These are phyloP conservation scores for Globisporangium takayamanum DNA, from an alignment of 352 stramenopile genomes.

Conservation along the genomic window DNA sequence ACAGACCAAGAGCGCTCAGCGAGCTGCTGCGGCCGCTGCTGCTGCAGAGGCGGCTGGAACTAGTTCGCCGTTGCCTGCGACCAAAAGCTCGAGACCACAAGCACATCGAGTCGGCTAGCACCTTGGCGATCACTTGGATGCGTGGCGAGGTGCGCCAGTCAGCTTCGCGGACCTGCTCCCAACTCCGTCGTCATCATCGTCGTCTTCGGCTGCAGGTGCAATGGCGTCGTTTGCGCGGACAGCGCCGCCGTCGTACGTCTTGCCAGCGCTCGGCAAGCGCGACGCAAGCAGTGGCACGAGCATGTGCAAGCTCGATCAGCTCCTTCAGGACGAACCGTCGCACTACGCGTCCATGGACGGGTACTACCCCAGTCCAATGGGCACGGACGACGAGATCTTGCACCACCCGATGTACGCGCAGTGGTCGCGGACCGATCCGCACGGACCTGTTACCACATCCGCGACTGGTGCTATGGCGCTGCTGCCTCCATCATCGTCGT, in stretches of 20 bases:
- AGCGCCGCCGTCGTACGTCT: slow-evolving; percentile 12
- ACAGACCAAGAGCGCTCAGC: slow-evolving; percentile 54
- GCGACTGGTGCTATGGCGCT: not conserved
- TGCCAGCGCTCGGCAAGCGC: slow-evolving; percentile 6
- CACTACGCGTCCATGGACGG: slow-evolving; percentile 24
- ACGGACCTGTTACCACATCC: not conserved
- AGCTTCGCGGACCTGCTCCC: slow-evolving; percentile 8
- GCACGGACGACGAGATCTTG: slow-evolving; percentile 43
- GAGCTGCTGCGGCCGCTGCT: slow-evolving; percentile 23
- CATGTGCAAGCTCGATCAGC: slow-evolving; percentile 38
- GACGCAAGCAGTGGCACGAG: slow-evolving; percentile 1
- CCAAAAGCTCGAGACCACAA: not conserved
- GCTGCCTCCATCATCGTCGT: slow-evolving; percentile 4
- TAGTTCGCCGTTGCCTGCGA: not conserved
- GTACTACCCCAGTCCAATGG: slow-evolving; percentile 46
- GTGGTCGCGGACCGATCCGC: slow-evolving; percentile 15
- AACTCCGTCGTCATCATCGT: not conserved
- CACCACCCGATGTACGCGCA: slow-evolving; percentile 21
- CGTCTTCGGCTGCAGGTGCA: slow-evolving; percentile 9
- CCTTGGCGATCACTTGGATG: slow-evolving; percentile 8
- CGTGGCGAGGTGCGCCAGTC: slow-evolving; percentile 6
- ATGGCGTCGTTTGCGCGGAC: slow-evolving; percentile 7
- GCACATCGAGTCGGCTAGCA: slow-evolving; percentile 4
- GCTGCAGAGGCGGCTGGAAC: not conserved
- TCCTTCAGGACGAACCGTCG: slow-evolving; percentile 51